Evolutionary conservation across 768 basidiomycete species (phyloP).

Genomic region (Hebeloma cylindrosporum): DNA sequence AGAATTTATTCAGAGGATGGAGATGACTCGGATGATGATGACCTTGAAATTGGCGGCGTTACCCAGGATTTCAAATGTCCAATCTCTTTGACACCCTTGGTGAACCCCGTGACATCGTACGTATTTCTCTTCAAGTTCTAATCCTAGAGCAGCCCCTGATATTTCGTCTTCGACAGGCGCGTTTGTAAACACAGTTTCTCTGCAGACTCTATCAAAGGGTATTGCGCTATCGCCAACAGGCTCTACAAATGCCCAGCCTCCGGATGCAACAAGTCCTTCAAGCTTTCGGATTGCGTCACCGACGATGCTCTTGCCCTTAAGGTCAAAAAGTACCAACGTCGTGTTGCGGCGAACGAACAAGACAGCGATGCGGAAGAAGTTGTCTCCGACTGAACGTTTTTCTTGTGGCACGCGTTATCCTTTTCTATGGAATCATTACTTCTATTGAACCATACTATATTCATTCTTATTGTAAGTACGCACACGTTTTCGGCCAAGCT

Average conservation of each 20-base stretch:
- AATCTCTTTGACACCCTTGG: constrained; percentile 63
- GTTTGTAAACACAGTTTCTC: constrained; percentile 86
- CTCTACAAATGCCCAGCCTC: constrained; percentile 62
- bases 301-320: constrained; percentile 64
- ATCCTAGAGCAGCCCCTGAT: constrained; percentile 1
- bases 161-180: constrained; percentile 37
- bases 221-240: constrained; percentile 42
- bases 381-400: constrained; percentile 39
- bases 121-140: constrained; percentile 26
- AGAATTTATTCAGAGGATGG: constrained; percentile 61
- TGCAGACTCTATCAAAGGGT: constrained; percentile 62
- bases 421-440: no score
- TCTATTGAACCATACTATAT: background rate
- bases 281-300: constrained; percentile 45
- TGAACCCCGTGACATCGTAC: constrained; percentile 82
- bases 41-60: constrained; percentile 84
- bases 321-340: constrained; percentile 57
- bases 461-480: background rate
- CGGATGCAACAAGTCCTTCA: constrained; percentile 66
- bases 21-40: constrained; percentile 82
- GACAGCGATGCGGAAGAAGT: constrained; percentile 63
- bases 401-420: background rate
- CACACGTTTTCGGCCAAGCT: background rate
- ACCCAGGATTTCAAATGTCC: constrained; percentile 86
- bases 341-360: constrained; percentile 48